These are phyloP conservation scores for Fusarium verrucosum DNA, from an alignment of 2,329 filamentous ascomycete species.

Conservation along the genomic window DNA sequence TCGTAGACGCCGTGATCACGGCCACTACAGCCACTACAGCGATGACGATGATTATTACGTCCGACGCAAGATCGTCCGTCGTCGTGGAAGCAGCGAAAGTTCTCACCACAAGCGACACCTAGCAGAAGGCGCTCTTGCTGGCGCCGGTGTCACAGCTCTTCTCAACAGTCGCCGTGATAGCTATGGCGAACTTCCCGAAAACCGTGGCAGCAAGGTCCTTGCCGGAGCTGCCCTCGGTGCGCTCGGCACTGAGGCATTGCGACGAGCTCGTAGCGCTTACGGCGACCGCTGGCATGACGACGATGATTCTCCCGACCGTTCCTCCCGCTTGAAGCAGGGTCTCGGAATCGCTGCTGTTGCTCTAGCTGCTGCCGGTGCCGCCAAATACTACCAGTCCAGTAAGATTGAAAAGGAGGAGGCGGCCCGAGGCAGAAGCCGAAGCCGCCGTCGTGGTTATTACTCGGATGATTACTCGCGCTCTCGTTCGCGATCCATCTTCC, in stretches of 20 bases:
- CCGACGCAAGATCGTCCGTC: conserved; percentile 58
- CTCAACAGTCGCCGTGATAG: conserved; percentile 63
- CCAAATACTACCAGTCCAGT: conserved; percentile 69
- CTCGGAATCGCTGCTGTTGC: conserved; percentile 71
- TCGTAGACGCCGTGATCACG: conserved; percentile 54
- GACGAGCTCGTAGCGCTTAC: conserved; percentile 69
- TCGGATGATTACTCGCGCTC: conserved; percentile 57
- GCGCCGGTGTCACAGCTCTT: conserved; percentile 69
- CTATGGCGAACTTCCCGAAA: conserved; percentile 59
- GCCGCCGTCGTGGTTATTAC: conserved; percentile 55
- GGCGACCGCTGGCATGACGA: conserved; percentile 60
- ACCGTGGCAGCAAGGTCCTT: conserved; percentile 66
- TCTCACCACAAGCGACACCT: conserved; percentile 67
- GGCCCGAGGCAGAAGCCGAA: conserved; percentile 65
- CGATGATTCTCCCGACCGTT: conserved; percentile 52
- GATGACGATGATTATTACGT: conserved; percentile 61
- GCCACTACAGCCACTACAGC: conserved; percentile 56
- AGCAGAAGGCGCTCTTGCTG: conserved; percentile 71
- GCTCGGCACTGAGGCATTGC: conserved; percentile 68
- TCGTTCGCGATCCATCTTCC: conserved; percentile 54
- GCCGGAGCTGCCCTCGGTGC: conserved; percentile 71
- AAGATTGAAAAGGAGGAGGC: conserved; percentile 69
- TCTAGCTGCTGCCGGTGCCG: conserved; percentile 70
- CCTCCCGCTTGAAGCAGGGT: conserved; percentile 66
- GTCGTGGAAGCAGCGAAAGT: conserved; percentile 61